Conservation (phyloP, 1,284 basidiomycete genomes). For the Pholiota adiposa region DNA sequence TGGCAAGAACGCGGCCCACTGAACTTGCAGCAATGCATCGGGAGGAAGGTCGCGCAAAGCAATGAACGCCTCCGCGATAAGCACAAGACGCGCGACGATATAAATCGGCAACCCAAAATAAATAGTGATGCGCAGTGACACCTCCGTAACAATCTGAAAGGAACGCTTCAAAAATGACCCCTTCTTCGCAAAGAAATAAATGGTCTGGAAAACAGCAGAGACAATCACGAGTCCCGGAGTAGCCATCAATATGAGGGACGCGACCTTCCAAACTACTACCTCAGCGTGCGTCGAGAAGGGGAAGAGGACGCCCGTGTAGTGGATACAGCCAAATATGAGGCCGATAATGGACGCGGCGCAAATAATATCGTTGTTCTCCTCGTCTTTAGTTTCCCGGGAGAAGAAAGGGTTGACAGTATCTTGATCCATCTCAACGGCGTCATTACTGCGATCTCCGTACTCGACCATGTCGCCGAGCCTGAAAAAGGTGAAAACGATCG, state of each 20-base stretch:
- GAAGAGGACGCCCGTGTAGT: slow-evolving; percentile 21
- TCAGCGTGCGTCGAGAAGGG: slow-evolving; percentile 18
- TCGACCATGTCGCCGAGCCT: slow-evolving; percentile 1
- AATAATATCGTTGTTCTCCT: background rate
- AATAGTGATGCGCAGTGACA: background rate
- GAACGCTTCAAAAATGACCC: slow-evolving; percentile 1
- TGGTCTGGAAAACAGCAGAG: background rate
- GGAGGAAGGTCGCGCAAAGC: slow-evolving; percentile 8
- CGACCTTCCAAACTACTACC: slow-evolving; percentile 16
- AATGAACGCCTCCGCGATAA: slow-evolving; percentile 9
- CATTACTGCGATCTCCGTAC: background rate
- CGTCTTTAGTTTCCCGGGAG: background rate
- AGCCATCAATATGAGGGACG: slow-evolving; percentile 10
- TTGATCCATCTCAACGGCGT: background rate
- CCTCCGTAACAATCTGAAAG: background rate
- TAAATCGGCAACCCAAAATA: slow-evolving; percentile 8
- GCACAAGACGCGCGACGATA: slow-evolving; percentile 7
- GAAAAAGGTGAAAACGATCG: background rate
- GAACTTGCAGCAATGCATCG: background rate
- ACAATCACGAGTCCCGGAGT: background rate
- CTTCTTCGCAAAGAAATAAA: background rate
- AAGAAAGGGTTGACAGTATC: background rate
- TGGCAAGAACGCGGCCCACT: slow-evolving; percentile 14
- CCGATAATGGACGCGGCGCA: slow-evolving; percentile 11
- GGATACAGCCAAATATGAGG: slow-evolving; percentile 20